Conservation (phyloP, 1,284 basidiomycete species). For the Sporisorium iseilematis-ciliati region DNA sequence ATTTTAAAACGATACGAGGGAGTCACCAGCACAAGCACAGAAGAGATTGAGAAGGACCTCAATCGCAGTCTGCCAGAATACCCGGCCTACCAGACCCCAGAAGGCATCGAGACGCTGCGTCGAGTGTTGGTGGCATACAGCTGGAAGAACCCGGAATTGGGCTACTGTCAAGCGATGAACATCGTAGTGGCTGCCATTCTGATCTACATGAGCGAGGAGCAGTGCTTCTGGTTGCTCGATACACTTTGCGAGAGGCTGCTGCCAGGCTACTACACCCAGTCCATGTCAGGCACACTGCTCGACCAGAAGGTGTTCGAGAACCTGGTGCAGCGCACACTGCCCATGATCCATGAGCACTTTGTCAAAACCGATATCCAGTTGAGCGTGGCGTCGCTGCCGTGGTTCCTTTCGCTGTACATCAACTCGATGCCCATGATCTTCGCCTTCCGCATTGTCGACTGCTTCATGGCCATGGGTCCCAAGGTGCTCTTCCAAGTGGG, state of each 20-base stretch:
- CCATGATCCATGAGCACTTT: constrained; percentile 93
- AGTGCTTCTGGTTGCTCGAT: constrained; percentile 97
- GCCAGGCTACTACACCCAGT: constrained; percentile 97
- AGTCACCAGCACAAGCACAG: constrained; percentile 86
- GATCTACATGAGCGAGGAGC: constrained; percentile 99
- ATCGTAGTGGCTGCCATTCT: constrained; percentile 88
- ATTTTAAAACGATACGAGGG: constrained; percentile 85
- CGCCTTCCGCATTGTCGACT: constrained; percentile 97
- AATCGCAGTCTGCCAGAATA: constrained; percentile 76
- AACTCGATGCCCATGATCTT: constrained; percentile 99
- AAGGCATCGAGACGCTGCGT: constrained; percentile 76
- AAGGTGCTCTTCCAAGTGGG: constrained; percentile 98
- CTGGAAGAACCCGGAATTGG: constrained; percentile 89
- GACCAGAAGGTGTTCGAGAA: constrained; percentile 99
- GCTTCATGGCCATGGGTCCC: constrained; percentile 98
- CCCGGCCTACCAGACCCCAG: constrained; percentile 62
- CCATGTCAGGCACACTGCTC: constrained; percentile 97
- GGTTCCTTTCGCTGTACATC: constrained; percentile 92
- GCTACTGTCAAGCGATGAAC: constrained; percentile 72
- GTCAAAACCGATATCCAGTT: constrained; percentile 91
- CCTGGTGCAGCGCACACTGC: constrained; percentile 81
- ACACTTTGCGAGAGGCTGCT: constrained; percentile 93
- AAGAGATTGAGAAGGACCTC: constrained; percentile 99
- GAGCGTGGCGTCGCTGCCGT: constrained; percentile 94
- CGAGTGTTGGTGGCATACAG: constrained; percentile 96